Conservation (phyloP, 2,329 filamentous ascomycete species). For the Fusarium bactridioides region DNA sequence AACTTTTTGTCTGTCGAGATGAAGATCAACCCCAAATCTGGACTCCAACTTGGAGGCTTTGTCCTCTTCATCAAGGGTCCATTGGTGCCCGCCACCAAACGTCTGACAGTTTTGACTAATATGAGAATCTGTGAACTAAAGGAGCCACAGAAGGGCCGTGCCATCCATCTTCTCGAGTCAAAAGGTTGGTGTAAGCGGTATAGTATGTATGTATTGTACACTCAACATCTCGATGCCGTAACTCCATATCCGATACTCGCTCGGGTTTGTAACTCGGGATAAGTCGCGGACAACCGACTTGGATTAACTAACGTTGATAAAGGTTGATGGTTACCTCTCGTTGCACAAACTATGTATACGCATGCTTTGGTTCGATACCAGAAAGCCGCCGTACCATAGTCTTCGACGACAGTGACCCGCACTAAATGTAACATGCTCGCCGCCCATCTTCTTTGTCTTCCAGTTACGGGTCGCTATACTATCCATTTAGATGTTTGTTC, state of each 20-base stretch:
- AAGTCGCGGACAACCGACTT: not conserved
- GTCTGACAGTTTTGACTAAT: conserved; percentile 25
- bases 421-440: conserved; percentile 11
- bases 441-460: conserved; percentile 10
- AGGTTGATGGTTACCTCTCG: not conserved
- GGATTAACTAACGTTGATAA: not conserved
- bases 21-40: conserved; percentile 37
- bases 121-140: conserved; percentile 7
- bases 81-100: conserved; percentile 24
- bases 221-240: not conserved
- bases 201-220: not conserved
- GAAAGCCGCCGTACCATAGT: not conserved
- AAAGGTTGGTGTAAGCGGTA: conserved; percentile 14
- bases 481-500: conserved; percentile 13
- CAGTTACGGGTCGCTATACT: not conserved
- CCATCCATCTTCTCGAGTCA: conserved; percentile 9
- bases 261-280: not conserved
- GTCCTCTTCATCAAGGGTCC: conserved; percentile 5
- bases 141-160: conserved; percentile 24
- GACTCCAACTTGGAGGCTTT: conserved; percentile 17
- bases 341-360: not conserved
- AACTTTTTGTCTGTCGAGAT: conserved; percentile 24
- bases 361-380: conserved; percentile 1
- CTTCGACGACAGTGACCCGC: not conserved
- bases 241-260: not conserved